Conservation (phyloP, 108 stramenopile species). For the Mayamaea pseudoterrestris region DNA sequence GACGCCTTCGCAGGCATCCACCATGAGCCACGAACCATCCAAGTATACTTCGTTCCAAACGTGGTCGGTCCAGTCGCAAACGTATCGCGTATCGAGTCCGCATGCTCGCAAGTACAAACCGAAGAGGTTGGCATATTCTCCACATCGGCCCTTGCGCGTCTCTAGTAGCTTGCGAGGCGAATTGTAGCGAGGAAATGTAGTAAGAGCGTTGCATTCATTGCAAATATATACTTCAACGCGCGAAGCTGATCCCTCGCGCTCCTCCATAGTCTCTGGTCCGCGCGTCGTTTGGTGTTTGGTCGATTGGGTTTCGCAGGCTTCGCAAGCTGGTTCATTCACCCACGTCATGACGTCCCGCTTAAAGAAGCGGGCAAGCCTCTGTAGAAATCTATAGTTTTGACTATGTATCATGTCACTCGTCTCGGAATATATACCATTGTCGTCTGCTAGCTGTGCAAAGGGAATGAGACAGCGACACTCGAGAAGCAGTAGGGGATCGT, state of each 20-base stretch:
- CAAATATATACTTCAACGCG: slow-evolving; percentile 74
- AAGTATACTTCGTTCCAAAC: slow-evolving; percentile 92
- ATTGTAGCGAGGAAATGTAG: slow-evolving; percentile 90
- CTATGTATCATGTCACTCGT: slow-evolving; percentile 1
- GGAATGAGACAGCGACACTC: slow-evolving; percentile 48
- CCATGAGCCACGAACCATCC: slow-evolving; percentile 74
- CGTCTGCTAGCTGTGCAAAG: slow-evolving; percentile 24
- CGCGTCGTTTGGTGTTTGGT: slow-evolving; percentile 23
- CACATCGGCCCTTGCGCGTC: slow-evolving; percentile 82
- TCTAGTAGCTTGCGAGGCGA: slow-evolving; percentile 67
- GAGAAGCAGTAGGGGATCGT: slow-evolving; percentile 22
- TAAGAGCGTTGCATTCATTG: slow-evolving; percentile 36
- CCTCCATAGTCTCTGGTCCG: slow-evolving; percentile 47
- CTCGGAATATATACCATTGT: slow-evolving; percentile 16
- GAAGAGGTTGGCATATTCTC: slow-evolving; percentile 97
- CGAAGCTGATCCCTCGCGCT: slow-evolving; percentile 35
- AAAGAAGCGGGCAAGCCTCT: slow-evolving; percentile 65
- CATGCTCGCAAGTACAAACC: slow-evolving; percentile 69
- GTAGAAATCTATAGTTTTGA: slow-evolving; percentile 45
- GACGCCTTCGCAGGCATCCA: slow-evolving; percentile 89
- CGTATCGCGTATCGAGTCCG: slow-evolving; percentile 88
- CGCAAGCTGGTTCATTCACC: slow-evolving; percentile 68
- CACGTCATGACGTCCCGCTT: slow-evolving; percentile 59
- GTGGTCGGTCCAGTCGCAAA: slow-evolving; percentile 94
- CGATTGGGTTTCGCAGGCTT: slow-evolving; percentile 21